Base-by-base conservation (phyloP, 805 yeast genomes). In the Kodamaea nitidulidarum region DNA sequence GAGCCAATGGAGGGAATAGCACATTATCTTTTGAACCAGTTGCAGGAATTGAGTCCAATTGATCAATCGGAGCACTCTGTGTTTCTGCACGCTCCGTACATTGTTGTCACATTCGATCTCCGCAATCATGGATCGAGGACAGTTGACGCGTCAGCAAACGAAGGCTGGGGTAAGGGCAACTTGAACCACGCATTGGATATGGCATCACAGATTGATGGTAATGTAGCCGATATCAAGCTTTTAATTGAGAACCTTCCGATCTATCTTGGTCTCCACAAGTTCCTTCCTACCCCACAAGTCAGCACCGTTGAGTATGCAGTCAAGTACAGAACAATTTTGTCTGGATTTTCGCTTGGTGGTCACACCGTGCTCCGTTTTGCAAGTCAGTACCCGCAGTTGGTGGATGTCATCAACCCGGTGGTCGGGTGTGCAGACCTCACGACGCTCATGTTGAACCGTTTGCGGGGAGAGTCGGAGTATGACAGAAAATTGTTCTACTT, bases 311-410 rank as follows among this genome's bases (percentile, higher is more conserved):
- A 48, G 18, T 43, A 51, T n/a, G 38, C 48, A 16, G 43, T 68
- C 35, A 47, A 49, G 38, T 63, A 40, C 51, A 54, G 35, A 42
- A 70, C 70, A 51, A 63, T 72, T 31, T 54, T 74, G 20, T 49
- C 67, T 9, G 85, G 84, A 1, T 63, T 63, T 29, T 76, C 82
- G 0, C 60, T 77, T 32, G 83, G 84, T 2, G 84, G 78, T 0
- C 82, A 79, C 53, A 62, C 71, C n/a, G 61, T 71, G 21, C 74
- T 75, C 62, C 56, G 71, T 47, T 66, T 57, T 54, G 77, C 65
- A 15, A 50, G 56, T 35, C 49, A 48, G 43, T 61, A 64, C 47
- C 71, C 75, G 3, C 53, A 63, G 3, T 46, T 52, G 37, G 67
- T 70, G 12, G 54, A 58, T 11, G 62, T 63, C 20, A 62, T 71